Conservation (phyloP, 2,329 filamentous ascomycete species). For the Ceratocystis huliohia region DNA sequence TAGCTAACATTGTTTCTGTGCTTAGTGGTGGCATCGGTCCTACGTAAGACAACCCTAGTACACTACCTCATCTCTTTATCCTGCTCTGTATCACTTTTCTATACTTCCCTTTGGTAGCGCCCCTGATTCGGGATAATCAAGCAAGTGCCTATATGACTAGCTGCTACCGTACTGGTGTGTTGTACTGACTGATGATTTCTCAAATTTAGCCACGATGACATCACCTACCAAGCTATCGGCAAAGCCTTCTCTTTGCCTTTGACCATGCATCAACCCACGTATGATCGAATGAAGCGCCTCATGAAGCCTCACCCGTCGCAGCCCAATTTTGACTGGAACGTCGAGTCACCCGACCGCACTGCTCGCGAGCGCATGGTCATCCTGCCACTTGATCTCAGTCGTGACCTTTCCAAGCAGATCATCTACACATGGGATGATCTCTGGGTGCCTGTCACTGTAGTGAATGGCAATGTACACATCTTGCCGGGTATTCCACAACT, state of each 20-base stretch:
- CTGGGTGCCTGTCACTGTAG: slow-evolving; percentile 81
- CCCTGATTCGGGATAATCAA: slow-evolving; percentile 8
- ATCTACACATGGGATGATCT: slow-evolving; percentile 68
- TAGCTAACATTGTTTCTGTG: slow-evolving; percentile 17
- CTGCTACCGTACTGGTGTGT: neutral
- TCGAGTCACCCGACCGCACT: slow-evolving; percentile 59
- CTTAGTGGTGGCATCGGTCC: slow-evolving; percentile 78
- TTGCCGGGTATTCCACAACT: slow-evolving; percentile 78
- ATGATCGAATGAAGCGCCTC: slow-evolving; percentile 69
- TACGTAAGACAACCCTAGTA: slow-evolving; percentile 47
- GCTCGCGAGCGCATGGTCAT: slow-evolving; percentile 87
- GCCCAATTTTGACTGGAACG: slow-evolving; percentile 71
- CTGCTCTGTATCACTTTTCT: slow-evolving; percentile 4
- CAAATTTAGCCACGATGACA: slow-evolving; percentile 71
- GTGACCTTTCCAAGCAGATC: slow-evolving; percentile 56
- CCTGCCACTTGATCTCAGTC: slow-evolving; percentile 59
- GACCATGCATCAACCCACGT: slow-evolving; percentile 63
- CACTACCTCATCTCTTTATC: neutral
- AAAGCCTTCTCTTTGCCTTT: slow-evolving; percentile 72
- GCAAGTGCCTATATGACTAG: neutral
- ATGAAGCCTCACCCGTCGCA: slow-evolving; percentile 61
- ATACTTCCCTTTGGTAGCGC: neutral
- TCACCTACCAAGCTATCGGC: slow-evolving; percentile 88
- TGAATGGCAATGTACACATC: slow-evolving; percentile 89
- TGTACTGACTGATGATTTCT: neutral